Base-by-base conservation (phyloP, 352 stramenopile genomes). In the Phytophthora foliorum region DNA sequence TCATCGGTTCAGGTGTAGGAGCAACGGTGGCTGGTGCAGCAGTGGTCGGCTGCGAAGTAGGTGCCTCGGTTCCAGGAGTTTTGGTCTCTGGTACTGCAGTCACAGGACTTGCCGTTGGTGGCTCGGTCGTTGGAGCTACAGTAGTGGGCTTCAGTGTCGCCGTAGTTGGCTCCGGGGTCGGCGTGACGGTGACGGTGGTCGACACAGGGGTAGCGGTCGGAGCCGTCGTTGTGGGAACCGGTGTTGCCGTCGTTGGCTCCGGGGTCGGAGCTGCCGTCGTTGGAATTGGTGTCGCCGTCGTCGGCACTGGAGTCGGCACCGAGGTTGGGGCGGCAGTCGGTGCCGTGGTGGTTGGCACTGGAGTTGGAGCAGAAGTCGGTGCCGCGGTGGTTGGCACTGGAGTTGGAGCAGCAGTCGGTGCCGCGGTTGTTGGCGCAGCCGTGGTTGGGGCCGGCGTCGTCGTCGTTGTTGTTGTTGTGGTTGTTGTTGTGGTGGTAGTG, bases 111-210 rank as follows among this genome's bases (percentile, higher is more conserved):
- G 5, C 24, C 6, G 38, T 45, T 22, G 38, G 38, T 17, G 38
- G 11, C 6, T 41, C 34, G 16, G 38, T 19, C 17, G 9, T 19
- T 6, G 63, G 55, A 22, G 54, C 31, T 19, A 41, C 39, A 2
- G 63, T 61, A 8, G 48, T 57, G 7, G 69, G 67, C 11, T 29
- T 34, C 41, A 48, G 46, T 4, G 29, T 67, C 22, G 56, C 25
- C 4, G 45, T 70, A 1, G 49, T 61, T 5, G 53, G 55, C n/a
- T 59, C 34, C 22, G 61, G 55, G 8, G 64, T 75, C 34, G 58
- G 55, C n/a, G 67, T 44, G n/a, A 51, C 67, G 7, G 29, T 56
- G 31, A 16, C 14, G 34, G 34, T 10, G 6, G 34, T 9, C 14
- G 34, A 17, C 34, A 9, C 11, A 4, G 34, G 34, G 7, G 34